Evolutionary conservation across 768 basidiomycete species (phyloP).

Genomic region (Dacryopinax spathularia): DNA sequence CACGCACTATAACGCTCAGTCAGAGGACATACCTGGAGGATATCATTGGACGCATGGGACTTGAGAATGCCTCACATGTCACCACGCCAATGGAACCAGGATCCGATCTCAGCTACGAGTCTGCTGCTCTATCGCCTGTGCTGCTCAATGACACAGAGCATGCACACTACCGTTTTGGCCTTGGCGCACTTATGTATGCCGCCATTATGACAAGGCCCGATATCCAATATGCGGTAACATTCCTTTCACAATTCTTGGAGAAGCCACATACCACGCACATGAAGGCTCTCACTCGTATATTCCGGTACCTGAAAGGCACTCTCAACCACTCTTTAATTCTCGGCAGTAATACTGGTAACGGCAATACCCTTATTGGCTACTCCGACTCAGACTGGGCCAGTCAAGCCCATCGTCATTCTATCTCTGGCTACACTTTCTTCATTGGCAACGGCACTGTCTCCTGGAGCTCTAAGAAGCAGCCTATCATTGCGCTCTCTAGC

Average conservation of each 20-base stretch:
- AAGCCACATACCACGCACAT: constrained; percentile 27
- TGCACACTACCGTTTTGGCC: too few relatives aligned
- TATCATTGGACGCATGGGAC: constrained; percentile 11
- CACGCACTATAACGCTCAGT: constrained; percentile 12
- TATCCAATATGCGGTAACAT: constrained; percentile 12
- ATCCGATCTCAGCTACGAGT: too few relatives aligned
- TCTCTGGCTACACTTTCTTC: constrained; percentile 23
- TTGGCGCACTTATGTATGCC: too few relatives aligned
- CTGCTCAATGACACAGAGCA: too few relatives aligned
- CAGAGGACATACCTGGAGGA: constrained; percentile 16
- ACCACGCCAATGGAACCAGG: too few relatives aligned
- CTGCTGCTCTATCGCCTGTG: too few relatives aligned
- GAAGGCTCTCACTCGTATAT: constrained; percentile 27
- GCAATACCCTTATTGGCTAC: constrained; percentile 15
- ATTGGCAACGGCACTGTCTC: constrained; percentile 25
- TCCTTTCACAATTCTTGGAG: constrained; percentile 19
- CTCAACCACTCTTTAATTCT: constrained; percentile 17
- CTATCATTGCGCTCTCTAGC: constrained; percentile 27
- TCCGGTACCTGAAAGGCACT: constrained; percentile 30
- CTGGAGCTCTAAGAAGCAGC: constrained; percentile 32
- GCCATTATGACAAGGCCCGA: constrained; percentile 14
- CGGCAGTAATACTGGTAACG: constrained; percentile 10
- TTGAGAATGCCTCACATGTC: constrained; percentile 16
- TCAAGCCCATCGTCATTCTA: constrained; percentile 19
- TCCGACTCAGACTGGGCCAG: constrained; percentile 26